Conservation (phyloP, 129 eudicot genomes). For the Chrysanthemum lavandulifolium region DNA sequence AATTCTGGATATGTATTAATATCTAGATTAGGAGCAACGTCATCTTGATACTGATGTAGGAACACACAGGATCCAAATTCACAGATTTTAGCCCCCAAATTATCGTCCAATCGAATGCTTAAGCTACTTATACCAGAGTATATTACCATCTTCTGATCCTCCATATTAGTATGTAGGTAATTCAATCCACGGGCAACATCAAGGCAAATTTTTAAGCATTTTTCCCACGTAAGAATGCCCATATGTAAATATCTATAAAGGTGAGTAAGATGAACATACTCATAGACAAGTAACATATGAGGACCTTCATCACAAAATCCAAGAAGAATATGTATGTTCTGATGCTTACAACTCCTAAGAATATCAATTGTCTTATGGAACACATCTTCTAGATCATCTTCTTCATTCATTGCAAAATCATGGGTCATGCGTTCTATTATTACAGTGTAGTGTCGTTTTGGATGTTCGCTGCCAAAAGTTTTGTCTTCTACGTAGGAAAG, state of each 20-base stretch:
- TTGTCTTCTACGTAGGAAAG: neutral
- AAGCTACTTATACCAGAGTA: constrained; percentile 20
- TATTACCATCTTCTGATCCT: neutral
- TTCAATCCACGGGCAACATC: neutral
- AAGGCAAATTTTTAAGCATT: constrained; percentile 5
- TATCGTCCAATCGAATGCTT: neutral
- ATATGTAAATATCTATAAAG: neutral
- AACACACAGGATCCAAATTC: neutral
- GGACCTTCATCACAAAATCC: constrained; percentile 16
- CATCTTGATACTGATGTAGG: neutral
- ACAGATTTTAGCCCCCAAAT: neutral
- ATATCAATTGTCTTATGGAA: neutral
- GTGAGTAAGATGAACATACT: neutral
- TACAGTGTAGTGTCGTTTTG: neutral
- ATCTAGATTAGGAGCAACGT: neutral
- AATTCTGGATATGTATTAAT: neutral
- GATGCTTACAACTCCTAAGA: constrained; percentile 4
- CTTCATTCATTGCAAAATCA: too few species aligned
- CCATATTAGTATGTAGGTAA: neutral
- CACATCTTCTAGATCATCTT: neutral
- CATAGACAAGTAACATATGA: neutral
- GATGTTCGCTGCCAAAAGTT: neutral
- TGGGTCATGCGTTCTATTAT: neutral
- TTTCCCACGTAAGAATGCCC: neutral
- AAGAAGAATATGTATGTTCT: neutral